These are phyloP conservation scores for Stagonosporopsis tanaceti DNA, from an alignment of 2,329 filamentous ascomycete genomes.

Conservation along the genomic window DNA sequence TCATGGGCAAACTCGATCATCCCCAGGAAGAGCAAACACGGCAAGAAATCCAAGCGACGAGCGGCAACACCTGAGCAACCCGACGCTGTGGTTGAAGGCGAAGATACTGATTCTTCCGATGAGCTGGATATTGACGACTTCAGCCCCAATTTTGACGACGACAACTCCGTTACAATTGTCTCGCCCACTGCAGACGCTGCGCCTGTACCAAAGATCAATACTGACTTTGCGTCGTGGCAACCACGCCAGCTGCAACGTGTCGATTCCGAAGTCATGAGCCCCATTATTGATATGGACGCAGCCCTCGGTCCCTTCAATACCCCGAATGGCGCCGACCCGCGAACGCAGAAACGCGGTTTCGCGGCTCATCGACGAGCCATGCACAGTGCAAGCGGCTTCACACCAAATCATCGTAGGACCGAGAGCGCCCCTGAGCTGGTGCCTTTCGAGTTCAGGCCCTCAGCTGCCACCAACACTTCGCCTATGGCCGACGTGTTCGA, in stretches of 20 bases:
- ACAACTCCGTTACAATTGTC: constrained; percentile 53
- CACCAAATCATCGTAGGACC: constrained; percentile 79
- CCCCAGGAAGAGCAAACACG: constrained; percentile 65
- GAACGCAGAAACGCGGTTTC: constrained; percentile 53
- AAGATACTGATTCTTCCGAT: constrained; percentile 46
- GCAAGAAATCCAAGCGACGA: constrained; percentile 55
- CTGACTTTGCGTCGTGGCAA: constrained; percentile 49
- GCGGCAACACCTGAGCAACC: constrained; percentile 43
- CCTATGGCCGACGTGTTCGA: constrained; percentile 89
- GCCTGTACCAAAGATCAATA: constrained; percentile 41
- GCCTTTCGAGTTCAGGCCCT: constrained; percentile 69
- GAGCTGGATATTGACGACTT: constrained; percentile 47
- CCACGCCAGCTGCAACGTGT: constrained; percentile 49
- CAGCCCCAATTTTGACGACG: constrained; percentile 52
- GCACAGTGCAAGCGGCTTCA: constrained; percentile 78
- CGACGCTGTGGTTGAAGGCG: constrained; percentile 31
- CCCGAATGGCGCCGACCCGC: constrained; percentile 72
- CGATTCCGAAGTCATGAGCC: constrained; percentile 70
- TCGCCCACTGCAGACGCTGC: constrained; percentile 38
- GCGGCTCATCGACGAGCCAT: constrained; percentile 67
- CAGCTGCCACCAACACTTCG: constrained; percentile 66
- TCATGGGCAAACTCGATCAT: constrained; percentile 74
- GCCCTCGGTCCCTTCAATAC: constrained; percentile 93
- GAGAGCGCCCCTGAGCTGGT: constrained; percentile 83
- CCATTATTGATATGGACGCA: constrained; percentile 92